These are phyloP conservation scores for Davidsoniella neocaledoniae DNA, from an alignment of 2,329 filamentous ascomycete species.

Conservation along the genomic window DNA sequence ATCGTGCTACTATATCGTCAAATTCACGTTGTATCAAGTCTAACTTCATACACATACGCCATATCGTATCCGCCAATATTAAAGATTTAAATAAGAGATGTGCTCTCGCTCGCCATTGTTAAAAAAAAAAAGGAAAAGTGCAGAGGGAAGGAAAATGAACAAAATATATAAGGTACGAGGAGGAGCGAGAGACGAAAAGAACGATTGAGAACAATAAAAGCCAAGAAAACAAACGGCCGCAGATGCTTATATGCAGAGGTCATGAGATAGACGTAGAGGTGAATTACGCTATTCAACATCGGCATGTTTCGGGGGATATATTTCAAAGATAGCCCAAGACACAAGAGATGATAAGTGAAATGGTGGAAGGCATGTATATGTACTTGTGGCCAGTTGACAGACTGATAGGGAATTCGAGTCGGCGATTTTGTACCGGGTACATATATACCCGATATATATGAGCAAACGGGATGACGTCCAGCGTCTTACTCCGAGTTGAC, in stretches of 20 bases:
- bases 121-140: constrained; percentile 1
- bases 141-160: neutral
- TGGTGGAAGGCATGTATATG: too few relatives aligned
- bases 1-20: too few relatives aligned
- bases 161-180: neutral
- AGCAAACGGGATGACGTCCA: neutral
- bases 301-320: neutral
- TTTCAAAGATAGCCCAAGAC: neutral
- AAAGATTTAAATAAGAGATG: constrained; percentile 3
- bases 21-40: too few relatives aligned
- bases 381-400: too few relatives aligned
- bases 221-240: neutral
- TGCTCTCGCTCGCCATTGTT: neutral
- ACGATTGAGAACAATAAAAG: neutral
- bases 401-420: too few relatives aligned
- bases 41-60: too few relatives aligned
- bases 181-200: neutral
- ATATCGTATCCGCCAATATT: constrained; percentile 4
- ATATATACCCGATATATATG: too few relatives aligned
- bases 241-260: too few relatives aligned
- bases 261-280: too few relatives aligned
- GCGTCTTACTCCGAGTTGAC: constrained; percentile 3
- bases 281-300: too few relatives aligned
- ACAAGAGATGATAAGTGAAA: too few relatives aligned
- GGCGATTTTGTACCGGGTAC: too few relatives aligned